A percentile compares a stretch with the other conserved stretches of the same genome.
Conservation (phyloP, 257 asterid genomes). For the Nicotiana otophora region DNA sequence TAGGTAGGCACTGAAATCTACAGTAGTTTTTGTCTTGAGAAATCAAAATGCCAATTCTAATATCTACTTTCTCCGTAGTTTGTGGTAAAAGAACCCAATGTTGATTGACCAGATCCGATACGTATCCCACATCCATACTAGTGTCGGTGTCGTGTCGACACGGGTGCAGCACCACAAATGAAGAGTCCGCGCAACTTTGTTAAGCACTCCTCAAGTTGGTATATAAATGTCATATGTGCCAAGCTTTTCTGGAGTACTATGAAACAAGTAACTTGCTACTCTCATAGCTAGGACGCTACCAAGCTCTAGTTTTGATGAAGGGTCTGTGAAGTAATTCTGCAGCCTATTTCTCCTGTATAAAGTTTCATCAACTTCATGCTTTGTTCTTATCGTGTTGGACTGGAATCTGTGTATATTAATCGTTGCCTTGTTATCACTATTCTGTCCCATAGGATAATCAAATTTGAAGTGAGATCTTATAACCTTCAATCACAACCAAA, state of each 20-base stretch:
- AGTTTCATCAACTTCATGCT: neutral
- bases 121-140: too few species aligned
- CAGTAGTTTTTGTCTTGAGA: too few species aligned
- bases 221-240: neutral
- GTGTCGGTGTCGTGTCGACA: too few species aligned
- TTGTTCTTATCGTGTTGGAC: neutral
- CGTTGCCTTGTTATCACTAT: neutral
- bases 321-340: neutral
- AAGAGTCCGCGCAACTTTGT: too few species aligned
- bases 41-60: too few species aligned
- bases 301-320: neutral
- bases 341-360: neutral
- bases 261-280: neutral
- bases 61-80: too few species aligned
- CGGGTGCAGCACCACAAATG: too few species aligned
- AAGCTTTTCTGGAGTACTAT: neutral
- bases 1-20: too few species aligned
- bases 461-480: neutral
- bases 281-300: neutral
- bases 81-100: too few species aligned
- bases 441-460: neutral
- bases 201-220: neutral
- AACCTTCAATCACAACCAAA: neutral
- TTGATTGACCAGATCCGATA: too few species aligned
- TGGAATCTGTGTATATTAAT: neutral